phyloP scores from a whole-genome alignment of 2,329 filamentous ascomycete species.

The Teratosphaeria epicoccoides region DNA sequence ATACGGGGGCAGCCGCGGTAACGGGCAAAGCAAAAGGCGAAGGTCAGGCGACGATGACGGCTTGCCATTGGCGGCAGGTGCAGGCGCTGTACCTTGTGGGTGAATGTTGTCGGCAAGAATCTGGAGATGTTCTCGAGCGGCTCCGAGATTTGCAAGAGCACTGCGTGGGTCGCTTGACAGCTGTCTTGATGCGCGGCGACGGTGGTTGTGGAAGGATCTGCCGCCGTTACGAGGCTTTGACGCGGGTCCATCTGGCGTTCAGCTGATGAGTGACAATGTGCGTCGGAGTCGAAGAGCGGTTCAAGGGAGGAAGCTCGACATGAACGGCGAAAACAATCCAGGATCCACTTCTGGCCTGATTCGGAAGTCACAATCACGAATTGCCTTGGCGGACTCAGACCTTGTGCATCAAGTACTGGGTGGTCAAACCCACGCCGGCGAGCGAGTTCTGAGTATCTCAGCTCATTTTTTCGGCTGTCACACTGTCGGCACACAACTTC shows the following conservation, averaged over 20 bases:
- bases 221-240: not conserved
- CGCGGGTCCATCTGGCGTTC: not conserved
- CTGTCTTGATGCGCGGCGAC: not conserved
- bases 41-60: not conserved
- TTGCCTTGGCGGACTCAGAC: too few relatives aligned
- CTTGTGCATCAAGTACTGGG: too few relatives aligned
- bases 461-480: too few relatives aligned
- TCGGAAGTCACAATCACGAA: too few relatives aligned
- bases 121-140: not conserved
- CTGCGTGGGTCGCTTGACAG: not conserved
- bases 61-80: not conserved
- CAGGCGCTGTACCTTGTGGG: not conserved
- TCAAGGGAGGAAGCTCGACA: too few relatives aligned
- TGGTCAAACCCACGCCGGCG: too few relatives aligned
- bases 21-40: not conserved
- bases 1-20: not conserved
- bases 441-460: too few relatives aligned
- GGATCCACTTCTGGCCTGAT: too few relatives aligned
- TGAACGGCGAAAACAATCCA: too few relatives aligned
- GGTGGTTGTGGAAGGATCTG: not conserved
- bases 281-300: too few relatives aligned
- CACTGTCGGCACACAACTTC: too few relatives aligned
- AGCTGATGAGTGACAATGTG: not conserved
- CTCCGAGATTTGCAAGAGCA: not conserved
- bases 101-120: not conserved